phyloP scores from a whole-genome alignment of 2,329 filamentous ascomycete species.

The Beauveria varroae region DNA sequence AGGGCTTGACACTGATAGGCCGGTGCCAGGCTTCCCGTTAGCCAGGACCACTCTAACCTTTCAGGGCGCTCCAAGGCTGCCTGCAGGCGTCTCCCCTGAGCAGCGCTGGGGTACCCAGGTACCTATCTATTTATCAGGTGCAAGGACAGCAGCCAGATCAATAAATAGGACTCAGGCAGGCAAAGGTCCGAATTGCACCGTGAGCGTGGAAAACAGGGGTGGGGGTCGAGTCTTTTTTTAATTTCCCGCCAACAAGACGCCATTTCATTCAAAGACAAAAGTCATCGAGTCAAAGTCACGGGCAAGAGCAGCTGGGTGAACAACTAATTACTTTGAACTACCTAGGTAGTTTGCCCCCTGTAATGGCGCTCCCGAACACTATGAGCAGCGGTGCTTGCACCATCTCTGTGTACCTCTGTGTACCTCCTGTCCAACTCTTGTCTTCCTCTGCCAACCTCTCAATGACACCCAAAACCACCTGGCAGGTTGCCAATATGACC shows the following conservation, averaged over 20 bases:
- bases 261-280: neutral
- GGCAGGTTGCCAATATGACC: neutral
- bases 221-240: neutral
- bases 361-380: neutral
- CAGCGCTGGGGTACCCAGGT: neutral
- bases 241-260: slow-evolving; percentile 2
- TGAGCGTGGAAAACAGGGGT: neutral
- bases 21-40: neutral
- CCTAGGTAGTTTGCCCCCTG: neutral
- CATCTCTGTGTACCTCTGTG: neutral
- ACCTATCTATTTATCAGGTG: no score
- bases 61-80: neutral
- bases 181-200: neutral
- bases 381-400: neutral
- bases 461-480: slow-evolving; percentile 4
- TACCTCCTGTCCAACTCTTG: neutral
- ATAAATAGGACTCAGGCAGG: no score
- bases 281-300: neutral
- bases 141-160: no score
- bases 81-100: slow-evolving; percentile 5
- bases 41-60: neutral
- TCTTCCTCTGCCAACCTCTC: neutral
- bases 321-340: no score
- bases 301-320: neutral
- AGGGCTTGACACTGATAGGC: slow-evolving; percentile 22